Evolutionary conservation across 2,329 filamentous ascomycete species (phyloP), one percentile per base, ranked within the genome.

Genomic region (Venturia nashicola): DNA sequence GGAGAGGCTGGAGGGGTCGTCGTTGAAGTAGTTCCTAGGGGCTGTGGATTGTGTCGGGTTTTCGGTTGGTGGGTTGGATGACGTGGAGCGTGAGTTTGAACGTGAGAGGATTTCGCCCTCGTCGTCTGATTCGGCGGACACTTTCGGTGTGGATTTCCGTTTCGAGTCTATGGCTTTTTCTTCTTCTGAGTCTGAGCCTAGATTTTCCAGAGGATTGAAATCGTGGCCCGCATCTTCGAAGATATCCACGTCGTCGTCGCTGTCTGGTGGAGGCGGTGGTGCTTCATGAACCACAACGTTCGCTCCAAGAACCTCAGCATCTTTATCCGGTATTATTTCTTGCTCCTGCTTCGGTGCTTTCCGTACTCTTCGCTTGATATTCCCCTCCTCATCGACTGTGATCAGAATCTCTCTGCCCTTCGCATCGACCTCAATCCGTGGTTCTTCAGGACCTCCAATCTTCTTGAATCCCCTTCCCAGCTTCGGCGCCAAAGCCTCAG

Each of bases 221-320:
- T 82, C 81, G 5, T 77, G 78, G 1, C 83, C 84, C 2, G 82
- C 82, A 1, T 82, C 84, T 46, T 77, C 81, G 67, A 87, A 87
- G 60, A 87, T 87, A 69, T 86, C 83, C 36, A 2, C 64, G 18
- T 80, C 78, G 16, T 76, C 72, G n/a, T 75, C 76, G 55, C 76
- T 72, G 23, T 67, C 69, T 44, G 69, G 64, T 12, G 46, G 61
- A 23, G 61, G 67, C 14, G 39, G 59, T 32, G 77, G 43, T 69
- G 23, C 60, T 44, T 73, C 70, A 59, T 71, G 70, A 2, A 81
- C 74, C 14, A 79, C 68, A n/a, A 72, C 71, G 66, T 73, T 64
- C 68, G 71, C 12, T 64, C 62, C 64, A 71, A 69, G 32, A 67
- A 69, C 66, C 23, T 70, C 67, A 40, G 69, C 64, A 54, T 74